Base-by-base conservation (phyloP, 2,329 filamentous ascomycete species). In the Ophiosphaerella herpotricha region DNA sequence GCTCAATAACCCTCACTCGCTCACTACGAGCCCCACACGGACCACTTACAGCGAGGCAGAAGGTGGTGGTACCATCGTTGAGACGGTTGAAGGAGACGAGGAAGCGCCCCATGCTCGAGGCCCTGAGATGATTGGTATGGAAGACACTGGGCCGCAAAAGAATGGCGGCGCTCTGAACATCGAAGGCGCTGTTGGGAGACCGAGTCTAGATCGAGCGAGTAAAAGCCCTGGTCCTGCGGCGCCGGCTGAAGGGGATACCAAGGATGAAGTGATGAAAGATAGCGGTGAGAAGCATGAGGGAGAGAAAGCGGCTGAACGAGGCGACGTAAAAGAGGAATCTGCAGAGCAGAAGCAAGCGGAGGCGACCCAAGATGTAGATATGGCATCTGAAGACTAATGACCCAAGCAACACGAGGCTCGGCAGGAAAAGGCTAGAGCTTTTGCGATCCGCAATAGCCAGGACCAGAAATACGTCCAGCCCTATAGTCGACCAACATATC, bases 71-170 rank as follows among this genome's bases (percentile, higher is more conserved):
- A 54, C 64, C 32, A 63, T 68, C 5, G 51, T 67, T 13, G 63
- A 72, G 35, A 71, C 67, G 7, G 59, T 75, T 47, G 74, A 75
- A 52, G 73, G 70, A 7, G 75, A 76, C 46, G 87, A 90, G 51
- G 80, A 85, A 44, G 65, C 76, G 2, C 90, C 91, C 5, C 91
- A 96, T 73, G 91, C 89, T 0, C 82, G 91, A 35, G 93, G 93
- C 0, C 94, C 94, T 0, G 85, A 90, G 26, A 82, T 90, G 60
- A 88, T 97, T 43, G 93, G 92, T 4, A 85, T 91, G 51, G 86
- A 90, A 61, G 94, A 99, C 68, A 88, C 90, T 58, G 94, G 94
- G 0, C 86, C 89, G 8, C 92, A 80, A 90, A 74, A 75, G 14
- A 90, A 76, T 89, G 73, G 75, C 57, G 44, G 76, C 74, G 46